A percentile compares a stretch with the other conserved stretches of the same genome.
Evolutionary conservation across 805 yeast genomes (phyloP).

Genomic region (Zygosaccharomyces rouxii): DNA sequence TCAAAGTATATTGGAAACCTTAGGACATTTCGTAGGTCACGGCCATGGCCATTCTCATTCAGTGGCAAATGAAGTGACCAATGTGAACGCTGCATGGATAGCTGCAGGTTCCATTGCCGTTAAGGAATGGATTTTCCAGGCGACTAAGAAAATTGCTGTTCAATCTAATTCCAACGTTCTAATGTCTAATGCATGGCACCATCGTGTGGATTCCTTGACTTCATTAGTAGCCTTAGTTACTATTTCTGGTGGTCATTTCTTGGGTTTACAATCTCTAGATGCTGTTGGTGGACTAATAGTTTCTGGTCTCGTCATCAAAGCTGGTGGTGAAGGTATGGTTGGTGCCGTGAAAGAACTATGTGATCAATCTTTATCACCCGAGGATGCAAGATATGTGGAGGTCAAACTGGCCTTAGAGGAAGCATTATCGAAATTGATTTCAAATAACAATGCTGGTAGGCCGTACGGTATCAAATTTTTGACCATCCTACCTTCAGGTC

Average conservation of each 20-base stretch:
- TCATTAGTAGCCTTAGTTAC: conserved; percentile 87
- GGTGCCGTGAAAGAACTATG: conserved; percentile 70
- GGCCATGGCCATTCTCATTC: conserved; percentile 40
- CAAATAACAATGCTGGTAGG: conserved; percentile 40
- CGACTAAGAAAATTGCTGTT: conserved; percentile 76
- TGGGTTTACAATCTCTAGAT: conserved; percentile 79
- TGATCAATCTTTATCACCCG: conserved; percentile 59
- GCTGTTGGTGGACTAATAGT: conserved; percentile 89
- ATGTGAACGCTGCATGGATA: conserved; percentile 93
- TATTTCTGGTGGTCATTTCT: conserved; percentile 76
- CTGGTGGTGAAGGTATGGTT: conserved; percentile 73
- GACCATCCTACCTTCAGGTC: conserved; percentile 53
- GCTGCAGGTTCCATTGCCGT: conserved; percentile 84
- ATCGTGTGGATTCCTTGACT: conserved; percentile 88
- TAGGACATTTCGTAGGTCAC: conserved; percentile 35
- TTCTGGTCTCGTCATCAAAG: conserved; percentile 72
- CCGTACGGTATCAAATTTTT: conserved; percentile 40
- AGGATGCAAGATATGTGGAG: conserved; percentile 46
- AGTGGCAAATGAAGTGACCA: conserved; percentile 42
- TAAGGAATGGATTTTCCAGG: conserved; percentile 83
- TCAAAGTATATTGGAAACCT: conserved; percentile 50
- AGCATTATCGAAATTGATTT: conserved; percentile 33
- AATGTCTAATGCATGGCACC: conserved; percentile 98
- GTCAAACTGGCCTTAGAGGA: conserved; percentile 40
- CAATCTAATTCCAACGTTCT: conserved; percentile 80